Percentiles rank a stretch among this genome's conserved stretches.
Evolutionary conservation across 1,284 basidiomycete species (phyloP).

Genomic region (Singerocomus rubriflavus): DNA sequence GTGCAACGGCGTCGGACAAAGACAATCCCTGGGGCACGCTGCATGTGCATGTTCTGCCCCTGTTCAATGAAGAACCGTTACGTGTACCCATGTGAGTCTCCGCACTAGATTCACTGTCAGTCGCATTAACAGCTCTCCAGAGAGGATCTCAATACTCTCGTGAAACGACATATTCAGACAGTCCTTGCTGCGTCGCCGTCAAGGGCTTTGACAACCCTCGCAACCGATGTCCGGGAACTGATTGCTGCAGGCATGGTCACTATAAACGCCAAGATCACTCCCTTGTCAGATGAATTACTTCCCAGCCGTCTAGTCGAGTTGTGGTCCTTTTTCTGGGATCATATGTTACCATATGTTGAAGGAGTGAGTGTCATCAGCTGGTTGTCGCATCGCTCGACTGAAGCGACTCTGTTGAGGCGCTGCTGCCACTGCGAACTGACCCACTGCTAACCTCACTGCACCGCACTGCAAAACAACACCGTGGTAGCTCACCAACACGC

Average conservation of each 20-base stretch:
- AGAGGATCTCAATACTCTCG: slow-evolving; percentile 86
- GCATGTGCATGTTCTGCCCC: slow-evolving; percentile 82
- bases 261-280: slow-evolving; percentile 78
- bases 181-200: slow-evolving; percentile 64
- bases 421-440: slow-evolving; percentile 76
- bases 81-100: slow-evolving; percentile 72
- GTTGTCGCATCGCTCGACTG: neutral
- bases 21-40: slow-evolving; percentile 78
- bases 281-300: slow-evolving; percentile 72
- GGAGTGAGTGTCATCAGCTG: slow-evolving; percentile 50
- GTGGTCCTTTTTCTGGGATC: slow-evolving; percentile 95
- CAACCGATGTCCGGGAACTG: slow-evolving; percentile 79
- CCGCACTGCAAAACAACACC: slow-evolving; percentile 57
- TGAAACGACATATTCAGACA: slow-evolving; percentile 71
- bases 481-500: slow-evolving; percentile 54
- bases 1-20: slow-evolving; percentile 24
- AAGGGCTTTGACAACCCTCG: slow-evolving; percentile 64
- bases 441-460: slow-evolving; percentile 63
- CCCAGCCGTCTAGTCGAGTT: slow-evolving; percentile 78
- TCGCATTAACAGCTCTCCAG: slow-evolving; percentile 36
- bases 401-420: slow-evolving; percentile 44
- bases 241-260: slow-evolving; percentile 90
- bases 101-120: neutral
- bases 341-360: slow-evolving; percentile 87
- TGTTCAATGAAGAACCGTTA: slow-evolving; percentile 92